A percentile compares a stretch with the other conserved stretches of the same genome.
Conservation (phyloP, 2,329 filamentous ascomycete genomes). For the Pseudogymnoascus sp. region DNA sequence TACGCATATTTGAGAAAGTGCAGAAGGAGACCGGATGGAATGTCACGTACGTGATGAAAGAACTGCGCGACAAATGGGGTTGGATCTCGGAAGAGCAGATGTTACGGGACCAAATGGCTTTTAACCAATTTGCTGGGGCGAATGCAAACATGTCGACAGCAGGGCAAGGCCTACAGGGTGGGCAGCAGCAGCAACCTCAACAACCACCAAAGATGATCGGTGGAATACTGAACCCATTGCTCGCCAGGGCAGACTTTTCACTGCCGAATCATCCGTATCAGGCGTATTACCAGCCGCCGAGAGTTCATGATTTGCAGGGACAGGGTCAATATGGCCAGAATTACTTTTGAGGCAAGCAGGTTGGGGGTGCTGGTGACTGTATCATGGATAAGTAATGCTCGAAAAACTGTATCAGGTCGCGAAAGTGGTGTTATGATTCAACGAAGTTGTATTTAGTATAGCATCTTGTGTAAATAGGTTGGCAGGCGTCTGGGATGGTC, state of each 20-base stretch:
- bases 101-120: background rate
- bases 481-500: background rate
- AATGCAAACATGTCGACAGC: conserved; percentile 12
- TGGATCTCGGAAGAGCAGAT: conserved; percentile 43
- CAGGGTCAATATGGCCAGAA: conserved; percentile 21
- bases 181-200: conserved; percentile 20
- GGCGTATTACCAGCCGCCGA: conserved; percentile 70
- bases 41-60: conserved; percentile 61
- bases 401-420: background rate
- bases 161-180: conserved; percentile 16
- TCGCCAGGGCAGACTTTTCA: conserved; percentile 66
- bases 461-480: conserved; percentile 8
- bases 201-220: conserved; percentile 31
- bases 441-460: conserved; percentile 3
- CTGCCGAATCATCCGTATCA: conserved; percentile 76
- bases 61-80: conserved; percentile 71
- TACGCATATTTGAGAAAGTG: conserved; percentile 69
- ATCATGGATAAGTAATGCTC: background rate
- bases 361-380: background rate
- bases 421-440: background rate
- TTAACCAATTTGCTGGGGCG: conserved; percentile 15
- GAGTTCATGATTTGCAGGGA: conserved; percentile 31
- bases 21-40: conserved; percentile 72
- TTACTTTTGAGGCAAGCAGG: background rate
- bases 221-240: conserved; percentile 62